Conservation (phyloP, 1,284 basidiomycete species). For the Amylostereum areolatum region DNA sequence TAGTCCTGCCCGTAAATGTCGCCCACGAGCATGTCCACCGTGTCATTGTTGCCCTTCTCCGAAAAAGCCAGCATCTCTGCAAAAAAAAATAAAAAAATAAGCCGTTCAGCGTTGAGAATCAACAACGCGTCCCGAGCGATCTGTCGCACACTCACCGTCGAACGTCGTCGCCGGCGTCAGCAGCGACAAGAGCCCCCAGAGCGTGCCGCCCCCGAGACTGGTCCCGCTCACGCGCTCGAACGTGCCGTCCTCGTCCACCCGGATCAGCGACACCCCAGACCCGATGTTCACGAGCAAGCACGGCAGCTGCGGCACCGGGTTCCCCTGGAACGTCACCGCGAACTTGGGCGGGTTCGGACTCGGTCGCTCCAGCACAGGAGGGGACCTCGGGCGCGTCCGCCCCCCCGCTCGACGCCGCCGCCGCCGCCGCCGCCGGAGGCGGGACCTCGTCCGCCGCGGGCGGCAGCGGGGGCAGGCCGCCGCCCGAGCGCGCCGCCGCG, state of each 20-base stretch:
- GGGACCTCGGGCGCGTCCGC: background rate
- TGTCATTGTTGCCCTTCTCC: slow-evolving; percentile 89
- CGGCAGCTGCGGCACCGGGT: slow-evolving; percentile 85
- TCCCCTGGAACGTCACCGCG: slow-evolving; percentile 78
- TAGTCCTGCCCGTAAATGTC: slow-evolving; percentile 98
- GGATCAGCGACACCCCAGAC: slow-evolving; percentile 96
- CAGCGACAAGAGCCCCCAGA: slow-evolving; percentile 94
- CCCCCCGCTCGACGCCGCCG: no score
- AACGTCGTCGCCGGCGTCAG: slow-evolving; percentile 95
- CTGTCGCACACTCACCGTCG: slow-evolving; percentile 64
- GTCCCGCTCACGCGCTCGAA: slow-evolving; percentile 98
- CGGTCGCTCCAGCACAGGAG: slow-evolving; percentile 69
- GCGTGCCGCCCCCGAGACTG: slow-evolving; percentile 96
- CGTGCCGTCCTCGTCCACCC: slow-evolving; percentile 90
- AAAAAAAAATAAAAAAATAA: slow-evolving; percentile 8
- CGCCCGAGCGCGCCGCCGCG: no score
- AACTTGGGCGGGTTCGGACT: slow-evolving; percentile 90
- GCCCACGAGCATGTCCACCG: slow-evolving; percentile 98
- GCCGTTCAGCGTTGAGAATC: background rate
- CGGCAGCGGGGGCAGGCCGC: no score
- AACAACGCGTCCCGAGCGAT: background rate
- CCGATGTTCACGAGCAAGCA: slow-evolving; percentile 98
- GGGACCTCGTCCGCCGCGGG: no score
- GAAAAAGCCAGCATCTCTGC: slow-evolving; percentile 95
- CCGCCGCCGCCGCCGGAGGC: slow-evolving; percentile 23